phyloP scores from a whole-genome alignment of 2,329 filamentous ascomycete genomes.

The Colletotrichum sp. region DNA sequence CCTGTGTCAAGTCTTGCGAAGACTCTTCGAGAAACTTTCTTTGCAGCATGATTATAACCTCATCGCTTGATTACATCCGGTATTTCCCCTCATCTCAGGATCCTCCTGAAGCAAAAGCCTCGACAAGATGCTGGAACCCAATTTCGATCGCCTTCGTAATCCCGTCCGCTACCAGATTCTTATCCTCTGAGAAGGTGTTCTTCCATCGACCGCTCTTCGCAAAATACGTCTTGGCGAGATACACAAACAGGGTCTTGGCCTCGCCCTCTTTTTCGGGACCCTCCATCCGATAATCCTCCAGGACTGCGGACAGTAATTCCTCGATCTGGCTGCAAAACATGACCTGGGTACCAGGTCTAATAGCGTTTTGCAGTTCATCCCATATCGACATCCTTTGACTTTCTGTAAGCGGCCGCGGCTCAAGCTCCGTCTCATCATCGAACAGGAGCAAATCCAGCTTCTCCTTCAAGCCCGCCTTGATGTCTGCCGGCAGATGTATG shows the following conservation, averaged over 20 bases:
- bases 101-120: slow-evolving; percentile 12
- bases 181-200: slow-evolving; percentile 22
- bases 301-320: slow-evolving; percentile 15
- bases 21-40: not conserved
- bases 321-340: slow-evolving; percentile 25
- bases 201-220: slow-evolving; percentile 26
- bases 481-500: slow-evolving; percentile 23
- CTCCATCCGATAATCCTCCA: slow-evolving; percentile 24
- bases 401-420: slow-evolving; percentile 18
- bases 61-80: not conserved
- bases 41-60: not conserved
- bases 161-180: slow-evolving; percentile 21
- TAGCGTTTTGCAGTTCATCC: slow-evolving; percentile 24
- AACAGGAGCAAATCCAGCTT: slow-evolving; percentile 20
- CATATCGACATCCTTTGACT: slow-evolving; percentile 24
- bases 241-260: slow-evolving; percentile 13
- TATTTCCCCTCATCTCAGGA: not conserved
- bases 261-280: slow-evolving; percentile 18
- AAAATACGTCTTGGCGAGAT: slow-evolving; percentile 24
- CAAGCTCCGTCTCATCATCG: slow-evolving; percentile 17
- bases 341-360: slow-evolving; percentile 22
- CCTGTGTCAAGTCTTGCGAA: not conserved
- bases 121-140: slow-evolving; percentile 25
- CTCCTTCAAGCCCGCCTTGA: slow-evolving; percentile 16
- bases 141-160: slow-evolving; percentile 25